A percentile compares a stretch with the other conserved stretches of the same genome.
Evolutionary conservation across 2,329 filamentous ascomycete genomes (phyloP).

Genomic region (Neofusicoccum cordaticola): DNA sequence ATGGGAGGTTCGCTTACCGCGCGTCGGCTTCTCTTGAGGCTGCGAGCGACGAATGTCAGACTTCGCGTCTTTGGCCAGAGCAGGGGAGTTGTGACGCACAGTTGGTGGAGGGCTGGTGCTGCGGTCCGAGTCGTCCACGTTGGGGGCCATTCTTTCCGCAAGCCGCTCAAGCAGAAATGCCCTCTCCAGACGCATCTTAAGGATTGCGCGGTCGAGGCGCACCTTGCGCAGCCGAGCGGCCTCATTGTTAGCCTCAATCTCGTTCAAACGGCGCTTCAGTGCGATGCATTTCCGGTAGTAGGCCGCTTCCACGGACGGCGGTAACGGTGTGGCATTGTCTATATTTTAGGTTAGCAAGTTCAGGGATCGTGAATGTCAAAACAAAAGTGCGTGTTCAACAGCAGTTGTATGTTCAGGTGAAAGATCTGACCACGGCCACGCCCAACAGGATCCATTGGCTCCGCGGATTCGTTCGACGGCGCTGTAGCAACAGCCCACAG

Average conservation of each 20-base stretch:
- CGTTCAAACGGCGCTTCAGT: conserved; percentile 83
- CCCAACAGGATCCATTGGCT: not conserved
- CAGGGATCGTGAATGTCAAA: not conserved
- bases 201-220: conserved; percentile 78
- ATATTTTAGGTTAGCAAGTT: not conserved
- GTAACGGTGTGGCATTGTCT: conserved; percentile 43
- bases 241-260: conserved; percentile 90
- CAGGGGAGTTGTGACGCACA: conserved; percentile 47
- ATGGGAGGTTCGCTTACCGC: conserved; percentile 67
- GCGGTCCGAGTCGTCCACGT: conserved; percentile 64
- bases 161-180: conserved; percentile 56
- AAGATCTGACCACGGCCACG: not conserved
- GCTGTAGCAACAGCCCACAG: not conserved
- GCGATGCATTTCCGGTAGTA: conserved; percentile 97
- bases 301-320: conserved; percentile 90
- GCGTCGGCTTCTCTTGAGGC: conserved; percentile 75
- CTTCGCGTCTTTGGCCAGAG: not conserved
- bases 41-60: conserved; percentile 32
- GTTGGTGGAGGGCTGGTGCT: conserved; percentile 78
- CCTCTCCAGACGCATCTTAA: conserved; percentile 86
- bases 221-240: conserved; percentile 73
- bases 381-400: not conserved
- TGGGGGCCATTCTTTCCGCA: conserved; percentile 47
- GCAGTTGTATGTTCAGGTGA: not conserved
- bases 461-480: not conserved